These are phyloP conservation scores for Arthrinium phaeospermum DNA, from an alignment of 2,329 filamentous ascomycete genomes.

Conservation along the genomic window DNA sequence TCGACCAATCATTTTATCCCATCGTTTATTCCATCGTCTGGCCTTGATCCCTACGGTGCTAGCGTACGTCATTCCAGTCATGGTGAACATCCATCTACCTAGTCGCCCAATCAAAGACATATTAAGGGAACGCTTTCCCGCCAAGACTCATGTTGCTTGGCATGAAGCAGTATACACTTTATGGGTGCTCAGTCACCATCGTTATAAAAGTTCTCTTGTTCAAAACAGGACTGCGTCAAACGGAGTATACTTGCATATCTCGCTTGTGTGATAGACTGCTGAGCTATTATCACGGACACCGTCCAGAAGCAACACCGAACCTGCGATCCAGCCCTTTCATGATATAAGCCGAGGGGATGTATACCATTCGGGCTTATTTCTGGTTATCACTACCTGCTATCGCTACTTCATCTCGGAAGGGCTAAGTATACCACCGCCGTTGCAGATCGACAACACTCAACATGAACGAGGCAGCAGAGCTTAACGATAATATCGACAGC, in stretches of 20 bases:
- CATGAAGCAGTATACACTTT: not conserved
- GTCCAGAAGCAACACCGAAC: not conserved
- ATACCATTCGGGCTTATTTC: not conserved
- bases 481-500: slow-evolving; percentile 44
- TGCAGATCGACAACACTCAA: not conserved
- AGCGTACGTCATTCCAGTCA: not conserved
- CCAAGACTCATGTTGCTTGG: not conserved
- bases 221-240: not conserved
- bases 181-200: not conserved
- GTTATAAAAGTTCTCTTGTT: not conserved
- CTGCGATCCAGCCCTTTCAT: not conserved
- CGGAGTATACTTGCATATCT: not conserved
- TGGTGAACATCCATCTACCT: not conserved
- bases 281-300: not conserved
- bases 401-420: not conserved
- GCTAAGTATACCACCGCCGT: not conserved
- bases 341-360: not conserved
- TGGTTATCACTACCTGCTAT: not conserved
- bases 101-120: not conserved
- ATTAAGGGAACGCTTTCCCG: not conserved
- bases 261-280: not conserved
- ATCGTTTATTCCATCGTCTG: not conserved
- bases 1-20: not conserved
- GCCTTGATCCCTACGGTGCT: not conserved
- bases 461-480: slow-evolving; percentile 49